Evolutionary conservation across 441 rosid species (phyloP), one percentile per base, ranked within the genome.

Genomic region (Populus hybrid): DNA sequence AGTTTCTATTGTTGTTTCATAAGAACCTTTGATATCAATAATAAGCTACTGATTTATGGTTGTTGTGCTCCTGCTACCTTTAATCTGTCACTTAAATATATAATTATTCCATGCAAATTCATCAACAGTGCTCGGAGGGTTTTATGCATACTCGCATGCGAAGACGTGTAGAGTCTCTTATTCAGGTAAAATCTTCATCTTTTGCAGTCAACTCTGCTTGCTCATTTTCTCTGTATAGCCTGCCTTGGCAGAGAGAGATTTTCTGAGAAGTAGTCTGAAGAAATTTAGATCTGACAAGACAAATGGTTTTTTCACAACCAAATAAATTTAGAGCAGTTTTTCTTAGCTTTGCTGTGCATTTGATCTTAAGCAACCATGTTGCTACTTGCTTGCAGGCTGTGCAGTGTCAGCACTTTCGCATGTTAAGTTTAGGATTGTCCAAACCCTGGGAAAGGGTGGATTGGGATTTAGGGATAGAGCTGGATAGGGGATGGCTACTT

Each of bases 91-190:
- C 65, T 21, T 61, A 9, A 61, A 61, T 23, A 61, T 23, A 23
- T 63, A 56, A 69, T 38, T 42, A 29, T 81, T 79, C 23, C 20
- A 24, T 81, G 73, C 33, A 36, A 45, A 31, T 80, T 79, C 73
- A 38, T 45, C 75, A 18, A 70, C 81, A 94, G 98, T 90, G 93
- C 86, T 91, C 98, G 0, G 98, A 91, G 82, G 97, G 97, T 38
- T 94, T 97, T 88, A 94, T 97, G 97, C 99, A 94, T 77, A 94
- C 97, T 12, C 87, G 98, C 68, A 94, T 97, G 98, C 89, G 97
- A 74, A 89, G 97, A 20, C 98, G 93, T 12, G 98, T 94, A 63
- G 98, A 97, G 82, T 89, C 98, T 66, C 78, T 97, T 79, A 93
- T 97, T 83, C 89, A 93, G 97, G 99, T 96, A 82, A 67, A 72